These are phyloP conservation scores for Botrytis cinerea DNA, from an alignment of 2,329 filamentous ascomycete genomes.

Conservation along the genomic window DNA sequence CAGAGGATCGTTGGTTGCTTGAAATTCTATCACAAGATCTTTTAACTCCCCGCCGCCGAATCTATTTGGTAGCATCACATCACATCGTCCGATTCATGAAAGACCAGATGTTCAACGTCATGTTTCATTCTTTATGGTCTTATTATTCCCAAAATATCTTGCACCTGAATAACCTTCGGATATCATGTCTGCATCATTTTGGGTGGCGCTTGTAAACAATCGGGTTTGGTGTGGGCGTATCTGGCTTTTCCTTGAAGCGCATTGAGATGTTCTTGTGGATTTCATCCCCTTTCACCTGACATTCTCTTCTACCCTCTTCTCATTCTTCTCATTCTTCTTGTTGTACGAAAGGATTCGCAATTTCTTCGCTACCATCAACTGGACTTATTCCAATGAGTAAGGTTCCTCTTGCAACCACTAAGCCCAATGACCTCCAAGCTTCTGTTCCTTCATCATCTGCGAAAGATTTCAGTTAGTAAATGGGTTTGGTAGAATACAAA, in stretches of 20 bases:
- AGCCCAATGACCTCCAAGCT: constrained; percentile 64
- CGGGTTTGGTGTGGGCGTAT: background rate
- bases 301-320: background rate
- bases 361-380: constrained; percentile 91
- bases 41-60: background rate
- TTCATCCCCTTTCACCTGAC: background rate
- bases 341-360: constrained; percentile 88
- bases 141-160: background rate
- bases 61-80: background rate
- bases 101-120: background rate
- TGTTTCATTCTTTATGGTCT: background rate
- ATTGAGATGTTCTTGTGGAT: background rate
- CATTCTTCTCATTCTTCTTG: constrained; percentile 57
- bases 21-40: background rate
- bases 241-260: background rate
- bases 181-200: constrained; percentile 2
- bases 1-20: background rate
- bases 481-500: constrained; percentile 1
- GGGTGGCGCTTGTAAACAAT: background rate
- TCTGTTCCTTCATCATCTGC: constrained; percentile 92
- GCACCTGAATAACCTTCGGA: background rate
- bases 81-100: background rate
- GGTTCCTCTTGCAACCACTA: constrained; percentile 88
- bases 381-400: constrained; percentile 91
- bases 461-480: constrained; percentile 11